These are phyloP conservation scores for Penicillium taxi DNA, from an alignment of 495 filamentous ascomycete species.

Conservation along the genomic window DNA sequence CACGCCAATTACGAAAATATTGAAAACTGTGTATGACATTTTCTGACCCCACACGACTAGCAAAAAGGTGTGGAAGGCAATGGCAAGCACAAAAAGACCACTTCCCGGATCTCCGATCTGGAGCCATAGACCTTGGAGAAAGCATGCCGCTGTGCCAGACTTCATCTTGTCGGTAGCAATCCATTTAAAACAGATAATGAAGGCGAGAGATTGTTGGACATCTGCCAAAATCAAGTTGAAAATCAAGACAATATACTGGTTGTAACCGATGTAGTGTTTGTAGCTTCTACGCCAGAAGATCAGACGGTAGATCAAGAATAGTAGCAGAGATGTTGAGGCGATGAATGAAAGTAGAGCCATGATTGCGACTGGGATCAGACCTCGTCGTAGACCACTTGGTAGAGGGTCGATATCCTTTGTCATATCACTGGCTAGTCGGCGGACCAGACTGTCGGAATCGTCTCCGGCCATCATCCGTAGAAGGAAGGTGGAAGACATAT, in stretches of 20 bases:
- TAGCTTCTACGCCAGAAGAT: conserved; percentile 48
- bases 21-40: conserved; percentile 47
- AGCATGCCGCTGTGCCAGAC: conserved; percentile 52
- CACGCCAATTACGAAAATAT: conserved; percentile 38
- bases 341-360: conserved; percentile 56
- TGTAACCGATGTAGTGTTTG: conserved; percentile 44
- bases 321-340: conserved; percentile 42
- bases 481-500: conserved; percentile 22
- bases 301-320: conserved; percentile 51
- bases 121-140: conserved; percentile 63
- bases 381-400: conserved; percentile 39
- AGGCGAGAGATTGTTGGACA: conserved; percentile 60
- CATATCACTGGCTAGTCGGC: conserved; percentile 13
- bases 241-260: conserved; percentile 68
- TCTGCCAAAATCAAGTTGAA: conserved; percentile 69
- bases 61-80: conserved; percentile 62
- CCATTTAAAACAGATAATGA: conserved; percentile 59
- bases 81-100: conserved; percentile 62
- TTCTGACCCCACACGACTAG: conserved; percentile 52
- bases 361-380: conserved; percentile 46
- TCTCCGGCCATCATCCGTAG: conserved; percentile 13
- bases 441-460: conserved; percentile 11
- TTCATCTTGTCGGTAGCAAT: conserved; percentile 45
- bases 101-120: conserved; percentile 61
- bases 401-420: conserved; percentile 37